Conservation (phyloP, 176 grass and related monocot species). For the Bolboschoenus planiculmis region DNA sequence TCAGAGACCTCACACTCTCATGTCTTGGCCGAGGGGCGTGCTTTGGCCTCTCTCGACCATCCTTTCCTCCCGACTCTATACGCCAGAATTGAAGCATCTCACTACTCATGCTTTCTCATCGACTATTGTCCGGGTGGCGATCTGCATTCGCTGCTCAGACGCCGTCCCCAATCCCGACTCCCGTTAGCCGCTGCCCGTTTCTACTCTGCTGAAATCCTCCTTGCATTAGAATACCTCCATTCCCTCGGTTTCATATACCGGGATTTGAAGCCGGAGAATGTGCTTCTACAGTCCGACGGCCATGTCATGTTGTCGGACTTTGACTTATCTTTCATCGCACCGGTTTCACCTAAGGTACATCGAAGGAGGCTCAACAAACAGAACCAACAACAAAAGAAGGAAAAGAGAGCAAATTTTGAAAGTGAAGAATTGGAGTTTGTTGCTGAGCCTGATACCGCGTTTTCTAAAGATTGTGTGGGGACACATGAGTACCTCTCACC, state of each 20-base stretch:
- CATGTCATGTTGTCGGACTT: constrained; percentile 92
- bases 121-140: constrained; percentile 84
- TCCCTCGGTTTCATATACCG: constrained; percentile 89
- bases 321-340: constrained; percentile 63
- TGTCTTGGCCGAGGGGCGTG: constrained; percentile 64
- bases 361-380: constrained; percentile 32
- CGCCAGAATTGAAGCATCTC: constrained; percentile 65
- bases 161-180: constrained; percentile 44
- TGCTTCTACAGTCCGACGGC: constrained; percentile 64
- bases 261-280: constrained; percentile 95
- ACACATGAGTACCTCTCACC: constrained; percentile 94
- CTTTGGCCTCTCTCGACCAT: constrained; percentile 67
- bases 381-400: constrained; percentile 8
- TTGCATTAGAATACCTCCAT: constrained; percentile 92
- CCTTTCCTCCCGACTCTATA: constrained; percentile 88
- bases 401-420: constrained; percentile 26
- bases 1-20: constrained; percentile 56
- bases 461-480: constrained; percentile 77
- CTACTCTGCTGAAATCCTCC: constrained; percentile 74
- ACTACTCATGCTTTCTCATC: constrained; percentile 87
- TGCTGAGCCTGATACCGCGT: constrained; percentile 60
- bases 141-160: constrained; percentile 65
- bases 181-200: constrained; percentile 59
- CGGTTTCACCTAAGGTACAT: constrained; percentile 53
- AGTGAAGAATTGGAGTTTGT: constrained; percentile 67